Evolutionary conservation across 352 stramenopile species (phyloP).

Genomic region (Blastocystis sp.): DNA sequence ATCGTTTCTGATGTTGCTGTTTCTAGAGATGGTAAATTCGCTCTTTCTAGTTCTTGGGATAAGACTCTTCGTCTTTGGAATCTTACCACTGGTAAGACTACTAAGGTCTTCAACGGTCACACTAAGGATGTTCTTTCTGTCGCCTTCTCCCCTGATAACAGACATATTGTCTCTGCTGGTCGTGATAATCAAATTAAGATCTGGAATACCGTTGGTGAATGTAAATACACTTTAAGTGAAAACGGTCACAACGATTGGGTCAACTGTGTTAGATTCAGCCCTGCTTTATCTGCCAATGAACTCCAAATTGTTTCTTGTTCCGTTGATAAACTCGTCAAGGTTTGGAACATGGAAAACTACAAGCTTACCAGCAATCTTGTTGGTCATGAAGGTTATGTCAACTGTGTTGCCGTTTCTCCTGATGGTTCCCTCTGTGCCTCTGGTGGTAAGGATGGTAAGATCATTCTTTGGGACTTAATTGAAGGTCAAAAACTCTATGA

Average conservation of each 20-base stretch:
- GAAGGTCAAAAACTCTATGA: constrained; percentile 98
- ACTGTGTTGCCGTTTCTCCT: constrained; percentile 96
- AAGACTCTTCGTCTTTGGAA: constrained; percentile 95
- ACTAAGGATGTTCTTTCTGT: constrained; percentile 98
- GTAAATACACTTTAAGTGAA: constrained; percentile 93
- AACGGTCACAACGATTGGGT: constrained; percentile 99
- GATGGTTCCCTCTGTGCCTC: constrained; percentile 96
- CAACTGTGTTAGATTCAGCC: constrained; percentile 94
- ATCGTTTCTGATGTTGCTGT: constrained; percentile 99
- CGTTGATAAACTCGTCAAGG: constrained; percentile 99
- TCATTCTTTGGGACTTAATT: constrained; percentile 99
- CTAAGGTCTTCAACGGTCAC: constrained; percentile 86
- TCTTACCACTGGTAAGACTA: constrained; percentile 93
- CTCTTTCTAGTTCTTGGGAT: constrained; percentile 93
- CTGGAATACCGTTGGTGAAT: constrained; percentile 98
- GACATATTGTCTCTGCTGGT: constrained; percentile 94
- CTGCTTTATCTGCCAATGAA: constrained; percentile 63
- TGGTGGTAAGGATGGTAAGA: constrained; percentile 94
- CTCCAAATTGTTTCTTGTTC: constrained; percentile 92
- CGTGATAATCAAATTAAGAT: constrained; percentile 98
- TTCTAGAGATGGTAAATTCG: constrained; percentile 92
- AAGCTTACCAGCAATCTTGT: constrained; percentile 96
- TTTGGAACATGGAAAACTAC: constrained; percentile 91
- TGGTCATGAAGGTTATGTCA: constrained; percentile 94
- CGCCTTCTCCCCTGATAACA: constrained; percentile 92